These are phyloP conservation scores for Talaromyces thailandensis DNA, from an alignment of 495 filamentous ascomycete species.

Conservation along the genomic window DNA sequence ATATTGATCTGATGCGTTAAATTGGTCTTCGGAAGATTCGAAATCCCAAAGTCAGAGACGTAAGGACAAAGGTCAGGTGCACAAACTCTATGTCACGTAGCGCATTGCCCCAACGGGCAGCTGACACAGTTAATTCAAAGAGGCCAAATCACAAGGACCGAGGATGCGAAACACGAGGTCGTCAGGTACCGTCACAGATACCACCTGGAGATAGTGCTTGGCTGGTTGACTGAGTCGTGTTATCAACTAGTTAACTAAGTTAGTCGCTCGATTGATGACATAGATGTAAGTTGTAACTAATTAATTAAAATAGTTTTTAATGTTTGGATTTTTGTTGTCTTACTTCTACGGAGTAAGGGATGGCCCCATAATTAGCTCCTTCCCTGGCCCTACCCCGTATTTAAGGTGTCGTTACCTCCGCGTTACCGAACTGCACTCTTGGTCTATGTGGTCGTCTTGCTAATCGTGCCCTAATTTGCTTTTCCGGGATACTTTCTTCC, in stretches of 20 bases:
- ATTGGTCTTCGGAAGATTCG: background rate
- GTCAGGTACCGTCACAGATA: background rate
- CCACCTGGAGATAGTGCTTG: background rate
- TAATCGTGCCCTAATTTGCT: too few relatives aligned
- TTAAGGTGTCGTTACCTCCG: background rate
- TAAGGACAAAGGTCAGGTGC: background rate
- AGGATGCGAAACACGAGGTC: background rate
- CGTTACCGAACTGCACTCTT: background rate
- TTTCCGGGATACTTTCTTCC: too few relatives aligned
- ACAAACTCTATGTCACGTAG: background rate
- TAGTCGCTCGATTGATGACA: background rate
- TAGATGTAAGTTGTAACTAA: background rate
- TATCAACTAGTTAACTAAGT: too few relatives aligned
- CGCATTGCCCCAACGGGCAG: background rate
- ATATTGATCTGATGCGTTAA: background rate
- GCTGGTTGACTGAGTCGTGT: background rate
- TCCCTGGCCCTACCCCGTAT: background rate
- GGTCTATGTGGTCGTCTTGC: too few relatives aligned
- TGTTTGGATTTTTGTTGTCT: too few relatives aligned
- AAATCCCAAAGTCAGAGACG: background rate
- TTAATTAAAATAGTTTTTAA: background rate
- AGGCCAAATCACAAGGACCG: background rate
- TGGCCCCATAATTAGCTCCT: background rate
- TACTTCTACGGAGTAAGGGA: background rate
- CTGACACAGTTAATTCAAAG: slow-evolving; percentile 1